A percentile compares a stretch with the other conserved stretches of the same genome.
phyloP scores from a whole-genome alignment of 208 protist genomes.

The Wallacemonas sp. region DNA sequence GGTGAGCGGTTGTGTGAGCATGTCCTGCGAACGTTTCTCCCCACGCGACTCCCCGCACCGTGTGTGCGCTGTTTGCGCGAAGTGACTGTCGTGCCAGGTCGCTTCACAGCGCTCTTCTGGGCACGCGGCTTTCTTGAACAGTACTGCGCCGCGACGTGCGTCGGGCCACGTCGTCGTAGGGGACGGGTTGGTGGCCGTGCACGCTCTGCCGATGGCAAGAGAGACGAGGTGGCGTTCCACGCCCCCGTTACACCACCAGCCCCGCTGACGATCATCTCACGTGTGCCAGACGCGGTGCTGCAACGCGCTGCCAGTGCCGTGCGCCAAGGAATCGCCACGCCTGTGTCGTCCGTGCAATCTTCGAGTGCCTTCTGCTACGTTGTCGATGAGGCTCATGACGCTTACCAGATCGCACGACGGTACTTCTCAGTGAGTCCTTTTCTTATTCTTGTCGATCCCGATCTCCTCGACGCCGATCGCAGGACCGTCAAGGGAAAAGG shows the following conservation, averaged over 20 bases:
- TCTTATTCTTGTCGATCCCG: neutral
- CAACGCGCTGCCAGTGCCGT: neutral
- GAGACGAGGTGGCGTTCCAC: neutral
- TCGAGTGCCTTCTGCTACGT: slow-evolving; percentile 13
- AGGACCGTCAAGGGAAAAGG: neutral
- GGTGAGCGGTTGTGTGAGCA: neutral
- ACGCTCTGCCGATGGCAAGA: neutral
- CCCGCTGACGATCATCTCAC: neutral
- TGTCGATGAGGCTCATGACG: neutral
- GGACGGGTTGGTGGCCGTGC: neutral
- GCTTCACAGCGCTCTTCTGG: slow-evolving; percentile 27
- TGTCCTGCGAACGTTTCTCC: neutral
- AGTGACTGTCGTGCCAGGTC: slow-evolving; percentile 21
- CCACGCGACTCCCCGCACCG: neutral
- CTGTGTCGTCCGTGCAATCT: neutral
- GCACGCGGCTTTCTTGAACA: neutral
- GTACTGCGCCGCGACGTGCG: neutral
- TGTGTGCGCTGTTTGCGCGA: slow-evolving; percentile 1
- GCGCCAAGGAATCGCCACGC: neutral
- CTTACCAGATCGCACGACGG: neutral
- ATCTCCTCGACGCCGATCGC: neutral
- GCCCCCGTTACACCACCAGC: neutral
- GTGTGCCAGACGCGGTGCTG: slow-evolving; percentile 1
- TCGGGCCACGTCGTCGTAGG: neutral
- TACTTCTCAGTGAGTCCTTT: slow-evolving; percentile 8